Conservation (phyloP, 2,329 filamentous ascomycete species). For the Daldinia eschscholtzii region DNA sequence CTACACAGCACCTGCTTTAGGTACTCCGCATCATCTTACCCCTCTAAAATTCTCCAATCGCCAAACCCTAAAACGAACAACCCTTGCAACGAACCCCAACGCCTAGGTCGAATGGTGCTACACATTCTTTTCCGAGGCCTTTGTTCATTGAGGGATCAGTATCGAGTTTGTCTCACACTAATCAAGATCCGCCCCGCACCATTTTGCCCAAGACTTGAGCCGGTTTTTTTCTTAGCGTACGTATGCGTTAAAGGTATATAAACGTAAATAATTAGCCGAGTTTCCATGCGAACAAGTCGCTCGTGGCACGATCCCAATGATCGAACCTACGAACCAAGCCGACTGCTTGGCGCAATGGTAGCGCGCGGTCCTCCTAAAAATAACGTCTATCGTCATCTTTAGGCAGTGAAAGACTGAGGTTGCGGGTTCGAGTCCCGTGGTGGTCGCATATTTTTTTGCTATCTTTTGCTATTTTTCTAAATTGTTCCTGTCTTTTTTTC, state of each 20-base stretch:
- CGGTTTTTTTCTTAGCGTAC: neutral
- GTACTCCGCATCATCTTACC: neutral
- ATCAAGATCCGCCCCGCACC: neutral
- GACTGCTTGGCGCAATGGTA: conserved; percentile 47
- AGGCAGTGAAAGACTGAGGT: conserved; percentile 51
- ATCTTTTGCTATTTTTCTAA: conserved; percentile 12
- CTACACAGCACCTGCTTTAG: too few species aligned
- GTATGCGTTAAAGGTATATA: neutral
- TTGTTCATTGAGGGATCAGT: too few species aligned
- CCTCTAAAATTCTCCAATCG: neutral
- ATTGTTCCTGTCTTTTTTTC: neutral
- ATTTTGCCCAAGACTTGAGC: neutral
- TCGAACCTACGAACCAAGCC: conserved; percentile 2
- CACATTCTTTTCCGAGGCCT: neutral
- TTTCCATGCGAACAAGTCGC: conserved; percentile 9
- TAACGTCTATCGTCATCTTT: conserved; percentile 20
- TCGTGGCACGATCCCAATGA: neutral
- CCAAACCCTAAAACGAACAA: conserved; percentile 1
- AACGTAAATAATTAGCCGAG: neutral
- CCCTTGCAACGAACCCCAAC: conserved; percentile 3
- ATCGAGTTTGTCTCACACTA: neutral
- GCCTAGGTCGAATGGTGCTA: too few species aligned
- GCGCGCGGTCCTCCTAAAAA: conserved; percentile 53
- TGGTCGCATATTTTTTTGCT: conserved; percentile 43
- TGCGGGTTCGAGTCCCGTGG: conserved; percentile 56